A percentile compares a stretch with the other conserved stretches of the same genome.
Conservation (phyloP, 2,329 filamentous ascomycete species). For the Calonectria leucothoes region DNA sequence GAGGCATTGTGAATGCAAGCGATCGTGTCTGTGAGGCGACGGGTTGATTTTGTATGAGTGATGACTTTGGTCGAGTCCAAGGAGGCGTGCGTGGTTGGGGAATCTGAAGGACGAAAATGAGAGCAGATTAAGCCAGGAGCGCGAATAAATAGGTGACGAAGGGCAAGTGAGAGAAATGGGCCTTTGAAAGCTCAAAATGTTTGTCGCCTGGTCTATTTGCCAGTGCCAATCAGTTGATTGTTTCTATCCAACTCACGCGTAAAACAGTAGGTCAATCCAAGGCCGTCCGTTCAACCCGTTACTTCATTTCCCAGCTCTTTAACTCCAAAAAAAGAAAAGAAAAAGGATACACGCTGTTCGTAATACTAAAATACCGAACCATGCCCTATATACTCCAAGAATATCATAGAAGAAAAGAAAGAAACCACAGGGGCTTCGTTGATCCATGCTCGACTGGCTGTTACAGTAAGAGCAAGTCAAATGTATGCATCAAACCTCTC, state of each 20-base stretch:
- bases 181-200: background rate
- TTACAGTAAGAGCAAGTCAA: slow-evolving; percentile 2
- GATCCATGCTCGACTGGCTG: background rate
- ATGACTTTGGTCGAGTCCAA: background rate
- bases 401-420: background rate
- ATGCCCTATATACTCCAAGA: background rate
- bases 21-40: background rate
- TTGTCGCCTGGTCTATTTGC: slow-evolving; percentile 9
- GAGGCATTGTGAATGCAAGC: slow-evolving; percentile 31
- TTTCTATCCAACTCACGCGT: slow-evolving; percentile 15
- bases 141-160: background rate
- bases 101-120: background rate
- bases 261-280: background rate
- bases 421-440: background rate
- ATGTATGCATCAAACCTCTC: background rate
- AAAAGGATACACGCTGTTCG: background rate
- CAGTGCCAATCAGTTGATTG: slow-evolving; percentile 10
- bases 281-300: background rate
- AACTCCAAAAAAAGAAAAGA: slow-evolving; percentile 21
- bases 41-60: background rate
- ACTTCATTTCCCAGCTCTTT: background rate
- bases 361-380: background rate
- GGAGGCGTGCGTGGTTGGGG: background rate
- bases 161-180: background rate
- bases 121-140: background rate